phyloP scores from a whole-genome alignment of 192 early-diverging fungal genomes.

The Entrophospora sp. region DNA sequence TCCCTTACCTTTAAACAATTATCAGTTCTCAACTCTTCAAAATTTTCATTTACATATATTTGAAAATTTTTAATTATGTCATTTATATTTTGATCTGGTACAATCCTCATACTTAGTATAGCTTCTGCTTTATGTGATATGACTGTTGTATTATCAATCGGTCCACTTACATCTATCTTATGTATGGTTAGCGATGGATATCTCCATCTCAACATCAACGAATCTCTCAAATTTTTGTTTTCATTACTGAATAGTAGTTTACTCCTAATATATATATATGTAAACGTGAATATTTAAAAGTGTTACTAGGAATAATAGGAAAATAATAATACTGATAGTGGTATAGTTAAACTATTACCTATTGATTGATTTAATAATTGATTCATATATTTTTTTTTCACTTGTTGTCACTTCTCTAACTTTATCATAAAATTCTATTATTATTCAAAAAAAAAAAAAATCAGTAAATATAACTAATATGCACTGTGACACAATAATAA shows the following conservation, averaged over 20 bases:
- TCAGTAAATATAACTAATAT: not conserved
- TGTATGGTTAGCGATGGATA: constrained; percentile 66
- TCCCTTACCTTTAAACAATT: constrained; percentile 35
- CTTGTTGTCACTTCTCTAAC: constrained; percentile 43
- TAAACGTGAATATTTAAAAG: too few relatives aligned
- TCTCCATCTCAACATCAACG: constrained; percentile 67
- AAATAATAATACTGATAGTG: too few relatives aligned
- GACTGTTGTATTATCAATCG: constrained; percentile 60
- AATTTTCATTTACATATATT: constrained; percentile 41
- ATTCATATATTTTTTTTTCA: constrained; percentile 54
- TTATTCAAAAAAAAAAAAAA: not conserved
- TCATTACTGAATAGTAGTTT: too few relatives aligned
- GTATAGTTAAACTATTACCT: constrained; percentile 2
- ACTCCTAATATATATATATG: too few relatives aligned
- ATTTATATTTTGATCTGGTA: constrained; percentile 62
- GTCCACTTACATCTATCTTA: constrained; percentile 64
- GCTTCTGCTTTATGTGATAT: constrained; percentile 62
- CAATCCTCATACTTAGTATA: constrained; percentile 63
- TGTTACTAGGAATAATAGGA: too few relatives aligned
- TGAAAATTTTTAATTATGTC: constrained; percentile 52
- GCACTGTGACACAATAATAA: too few relatives aligned
- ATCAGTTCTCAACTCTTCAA: constrained; percentile 39
- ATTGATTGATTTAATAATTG: constrained; percentile 37
- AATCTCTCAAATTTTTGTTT: constrained; percentile 38
- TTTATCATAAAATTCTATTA: constrained; percentile 58